Evolutionary conservation across 345 rosid species (phyloP).

Genomic region (Acer campestre): DNA sequence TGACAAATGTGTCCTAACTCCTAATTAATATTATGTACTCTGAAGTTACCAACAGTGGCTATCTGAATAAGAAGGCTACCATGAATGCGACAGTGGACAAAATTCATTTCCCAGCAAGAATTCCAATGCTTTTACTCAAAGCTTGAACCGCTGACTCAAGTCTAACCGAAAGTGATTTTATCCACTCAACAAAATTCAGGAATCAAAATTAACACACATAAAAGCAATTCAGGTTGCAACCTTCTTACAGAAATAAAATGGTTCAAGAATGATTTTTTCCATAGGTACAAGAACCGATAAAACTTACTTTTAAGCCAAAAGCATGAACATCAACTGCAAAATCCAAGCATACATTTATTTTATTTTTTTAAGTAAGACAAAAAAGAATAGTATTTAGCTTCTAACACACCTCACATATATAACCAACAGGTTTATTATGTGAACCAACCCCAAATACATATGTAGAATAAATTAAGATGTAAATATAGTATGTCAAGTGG

Average conservation of each 20-base stretch:
- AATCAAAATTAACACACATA: background rate
- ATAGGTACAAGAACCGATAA: background rate
- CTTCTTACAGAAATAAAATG: background rate
- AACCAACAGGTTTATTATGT: background rate
- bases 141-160: too few relatives aligned
- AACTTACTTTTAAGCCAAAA: background rate
- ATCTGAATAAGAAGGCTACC: too few relatives aligned
- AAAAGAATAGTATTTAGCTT: background rate
- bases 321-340: slow-evolving; percentile 4
- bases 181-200: background rate
- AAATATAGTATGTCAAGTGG: background rate
- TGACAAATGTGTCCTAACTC: too few relatives aligned
- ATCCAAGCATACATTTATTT: background rate
- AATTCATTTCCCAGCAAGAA: too few relatives aligned
- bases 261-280: background rate
- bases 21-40: too few relatives aligned
- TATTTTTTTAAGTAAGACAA: too few relatives aligned
- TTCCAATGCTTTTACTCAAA: too few relatives aligned
- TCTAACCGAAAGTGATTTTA: background rate
- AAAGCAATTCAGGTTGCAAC: background rate
- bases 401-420: background rate
- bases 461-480: background rate
- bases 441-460: background rate
- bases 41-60: too few relatives aligned
- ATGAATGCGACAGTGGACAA: too few relatives aligned